Evolutionary conservation across 306 rosid genomes (phyloP).

Genomic region (Dalbergia cochinchinensis): DNA sequence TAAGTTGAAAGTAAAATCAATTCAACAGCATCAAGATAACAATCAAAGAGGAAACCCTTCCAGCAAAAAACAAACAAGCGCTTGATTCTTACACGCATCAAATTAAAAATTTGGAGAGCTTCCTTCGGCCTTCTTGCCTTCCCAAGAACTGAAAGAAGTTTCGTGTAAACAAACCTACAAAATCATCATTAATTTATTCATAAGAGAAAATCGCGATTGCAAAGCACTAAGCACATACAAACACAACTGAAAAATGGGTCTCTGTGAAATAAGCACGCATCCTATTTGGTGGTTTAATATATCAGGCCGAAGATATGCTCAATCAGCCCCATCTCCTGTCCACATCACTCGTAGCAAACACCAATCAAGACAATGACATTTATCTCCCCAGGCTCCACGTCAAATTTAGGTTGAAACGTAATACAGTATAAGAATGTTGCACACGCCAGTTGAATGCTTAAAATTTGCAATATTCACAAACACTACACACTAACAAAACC

Average conservation of each 20-base stretch:
- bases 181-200: conserved; percentile 31
- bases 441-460: neutral
- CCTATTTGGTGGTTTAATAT: neutral
- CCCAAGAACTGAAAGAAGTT: conserved; percentile 90
- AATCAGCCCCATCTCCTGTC: conserved; percentile 12
- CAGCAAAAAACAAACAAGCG: conserved; percentile 44
- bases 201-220: conserved; percentile 17
- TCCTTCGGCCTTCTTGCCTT: conserved; percentile 82
- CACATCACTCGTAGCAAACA: neutral
- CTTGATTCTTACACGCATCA: conserved; percentile 75
- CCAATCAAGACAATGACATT: conserved; percentile 1
- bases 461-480: conserved; percentile 9
- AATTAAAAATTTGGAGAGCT: conserved; percentile 79
- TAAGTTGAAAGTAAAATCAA: conserved; percentile 49
- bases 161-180: conserved; percentile 92
- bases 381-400: conserved; percentile 4
- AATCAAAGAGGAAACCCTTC: conserved; percentile 24
- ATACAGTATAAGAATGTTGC: conserved; percentile 12
- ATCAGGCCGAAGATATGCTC: conserved; percentile 22
- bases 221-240: conserved; percentile 36
- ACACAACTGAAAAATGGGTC: neutral
- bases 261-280: neutral
- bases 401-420: conserved; percentile 18
- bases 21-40: conserved; percentile 37
- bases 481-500: conserved; percentile 28